Evolutionary conservation across 2,329 filamentous ascomycete genomes (phyloP).

Genomic region (Claviceps capensis): DNA sequence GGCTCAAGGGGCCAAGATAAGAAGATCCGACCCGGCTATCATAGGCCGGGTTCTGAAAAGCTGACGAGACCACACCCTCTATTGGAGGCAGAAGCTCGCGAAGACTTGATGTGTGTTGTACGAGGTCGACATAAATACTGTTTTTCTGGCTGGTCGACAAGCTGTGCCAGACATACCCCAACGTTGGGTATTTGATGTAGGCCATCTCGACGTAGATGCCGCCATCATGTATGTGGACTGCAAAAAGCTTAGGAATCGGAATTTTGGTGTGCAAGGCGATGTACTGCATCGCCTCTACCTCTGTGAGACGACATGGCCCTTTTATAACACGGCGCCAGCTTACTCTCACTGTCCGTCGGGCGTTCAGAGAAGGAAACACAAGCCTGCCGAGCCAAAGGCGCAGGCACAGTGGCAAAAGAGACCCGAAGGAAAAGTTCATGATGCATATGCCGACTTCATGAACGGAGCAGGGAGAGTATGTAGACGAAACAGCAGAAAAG

Average conservation of each 20-base stretch:
- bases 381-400: conserved; percentile 9
- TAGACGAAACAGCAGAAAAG: not conserved
- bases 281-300: conserved; percentile 19
- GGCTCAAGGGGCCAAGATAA: conserved; percentile 14
- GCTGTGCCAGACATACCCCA: conserved; percentile 10
- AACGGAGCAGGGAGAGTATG: not conserved
- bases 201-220: conserved; percentile 16
- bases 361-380: conserved; percentile 11
- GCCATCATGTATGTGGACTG: conserved; percentile 9
- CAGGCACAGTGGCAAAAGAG: not conserved
- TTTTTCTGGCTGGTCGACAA: conserved; percentile 11
- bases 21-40: conserved; percentile 14
- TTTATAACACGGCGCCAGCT: conserved; percentile 18
- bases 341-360: conserved; percentile 9
- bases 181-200: conserved; percentile 10
- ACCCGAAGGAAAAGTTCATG: not conserved
- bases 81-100: conserved; percentile 13
- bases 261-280: conserved; percentile 14
- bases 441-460: not conserved
- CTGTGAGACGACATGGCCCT: conserved; percentile 15
- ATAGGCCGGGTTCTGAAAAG: conserved; percentile 12
- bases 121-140: conserved; percentile 12
- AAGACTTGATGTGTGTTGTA: conserved; percentile 11
- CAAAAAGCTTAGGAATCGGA: conserved; percentile 15
- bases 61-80: conserved; percentile 12